Conservation (phyloP, 441 rosid species). For the Pelargonium australe region DNA sequence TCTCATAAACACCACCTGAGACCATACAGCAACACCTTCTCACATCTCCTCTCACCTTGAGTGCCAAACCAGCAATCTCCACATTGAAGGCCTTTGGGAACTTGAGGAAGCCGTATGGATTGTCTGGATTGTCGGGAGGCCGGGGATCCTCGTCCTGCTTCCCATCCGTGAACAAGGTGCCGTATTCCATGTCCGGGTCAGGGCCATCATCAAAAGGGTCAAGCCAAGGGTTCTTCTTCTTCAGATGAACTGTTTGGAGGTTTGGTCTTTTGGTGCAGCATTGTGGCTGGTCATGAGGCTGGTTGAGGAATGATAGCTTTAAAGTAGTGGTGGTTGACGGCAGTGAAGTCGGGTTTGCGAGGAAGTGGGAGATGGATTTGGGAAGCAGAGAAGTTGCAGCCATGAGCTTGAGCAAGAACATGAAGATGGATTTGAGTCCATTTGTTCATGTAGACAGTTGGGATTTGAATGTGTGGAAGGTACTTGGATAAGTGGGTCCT, state of each 20-base stretch:
- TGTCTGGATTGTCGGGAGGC: conserved; percentile 69
- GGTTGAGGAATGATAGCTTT: conserved; percentile 19
- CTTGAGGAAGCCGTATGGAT: conserved; percentile 85
- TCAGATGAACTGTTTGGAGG: conserved; percentile 28
- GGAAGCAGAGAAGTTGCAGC: conserved; percentile 51
- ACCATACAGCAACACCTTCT: conserved; percentile 78
- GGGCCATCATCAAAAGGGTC: conserved; percentile 77
- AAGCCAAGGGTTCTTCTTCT: conserved; percentile 77
- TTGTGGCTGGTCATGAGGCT: conserved; percentile 24
- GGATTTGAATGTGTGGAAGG: conserved; percentile 44
- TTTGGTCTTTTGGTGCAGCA: conserved; percentile 25
- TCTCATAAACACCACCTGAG: conserved; percentile 92
- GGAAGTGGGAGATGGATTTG: conserved; percentile 43
- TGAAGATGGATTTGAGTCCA: too few relatives aligned
- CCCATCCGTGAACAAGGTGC: conserved; percentile 66
- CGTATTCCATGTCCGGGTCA: conserved; percentile 67
- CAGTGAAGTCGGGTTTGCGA: conserved; percentile 32
- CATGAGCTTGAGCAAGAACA: conserved; percentile 26
- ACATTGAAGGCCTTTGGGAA: conserved; percentile 71
- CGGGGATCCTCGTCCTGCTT: conserved; percentile 89
- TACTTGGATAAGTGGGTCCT: conserved; percentile 48
- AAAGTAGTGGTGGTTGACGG: conserved; percentile 21
- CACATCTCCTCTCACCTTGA: conserved; percentile 87
- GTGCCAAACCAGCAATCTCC: conserved; percentile 66
- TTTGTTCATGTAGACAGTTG: conserved; percentile 2